Base-by-base conservation (phyloP, 2,329 filamentous ascomycete species). In the Ophiostoma triangulosporum region DNA sequence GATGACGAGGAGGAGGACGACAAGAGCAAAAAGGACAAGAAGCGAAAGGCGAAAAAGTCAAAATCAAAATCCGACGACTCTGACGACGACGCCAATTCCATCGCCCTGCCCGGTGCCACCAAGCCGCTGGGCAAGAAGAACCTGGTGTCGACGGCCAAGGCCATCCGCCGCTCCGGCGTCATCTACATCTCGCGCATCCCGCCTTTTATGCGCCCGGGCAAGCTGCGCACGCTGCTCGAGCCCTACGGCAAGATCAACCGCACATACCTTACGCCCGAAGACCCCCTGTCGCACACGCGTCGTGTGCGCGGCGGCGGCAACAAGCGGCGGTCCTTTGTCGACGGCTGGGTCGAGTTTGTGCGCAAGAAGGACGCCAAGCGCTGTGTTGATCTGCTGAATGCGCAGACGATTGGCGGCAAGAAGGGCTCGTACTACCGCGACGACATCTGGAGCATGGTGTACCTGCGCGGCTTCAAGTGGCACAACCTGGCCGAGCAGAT, bases 381-480 rank as follows among this genome's bases (percentile, higher is more conserved):
- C n/a, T 83, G 80, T 0, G 86, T 82, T 50, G 84, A 88, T 60
- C 74, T 85, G 26, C 72, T 94, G 50, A 94, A 94, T 64, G 84
- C 84, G 40, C 78, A 78, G 58, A 86, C 77, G 12, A 86, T 93
- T 56, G 87, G 87, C 50, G 88, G 88, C 26, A 90, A 90, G 70
- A 94, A 94, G 70, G 78, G 86, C 12, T 79, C 77, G 49, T 88
- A 86, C 65, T 94, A 91, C 70, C 80, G 86, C 61, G 88, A 94
- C 65, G 88, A 94, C 65, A 76, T 94, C 45, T 94, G 88, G 88
- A 90, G 85, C 61, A 70, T 93, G 58, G 76, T 86, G 57, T 94
- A 94, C 63, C 70, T 94, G 57, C 84, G 80, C 58, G 86, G 86
- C 1, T 91, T 93, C 70, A 93, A 91, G 68, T 94, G 88, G 88